These are phyloP conservation scores for Isabelozyma heimii DNA, from an alignment of 805 yeast genomes.

Conservation along the genomic window DNA sequence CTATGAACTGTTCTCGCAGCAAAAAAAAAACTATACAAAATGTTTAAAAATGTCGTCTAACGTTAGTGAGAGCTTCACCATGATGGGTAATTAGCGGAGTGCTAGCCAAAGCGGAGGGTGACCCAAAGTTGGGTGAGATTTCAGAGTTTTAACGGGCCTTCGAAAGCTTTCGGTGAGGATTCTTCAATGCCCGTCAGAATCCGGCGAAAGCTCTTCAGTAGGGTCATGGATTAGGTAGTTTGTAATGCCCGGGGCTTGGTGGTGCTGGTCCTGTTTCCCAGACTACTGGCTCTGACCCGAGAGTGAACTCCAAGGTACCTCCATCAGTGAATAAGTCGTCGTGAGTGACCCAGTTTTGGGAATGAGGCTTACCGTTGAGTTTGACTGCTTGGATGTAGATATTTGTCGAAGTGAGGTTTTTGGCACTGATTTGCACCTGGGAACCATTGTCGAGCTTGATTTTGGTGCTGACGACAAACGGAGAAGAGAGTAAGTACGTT, in stretches of 20 bases:
- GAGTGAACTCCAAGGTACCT: slow-evolving; percentile 16
- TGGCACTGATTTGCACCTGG: slow-evolving; percentile 18
- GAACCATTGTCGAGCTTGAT: slow-evolving; percentile 21
- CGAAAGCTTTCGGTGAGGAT: no score
- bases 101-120: no score
- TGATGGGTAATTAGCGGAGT: no score
- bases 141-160: no score
- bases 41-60: no score
- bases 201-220: slow-evolving; percentile 3
- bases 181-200: no score
- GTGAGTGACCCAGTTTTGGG: slow-evolving; percentile 30
- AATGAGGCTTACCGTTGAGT: slow-evolving; percentile 23
- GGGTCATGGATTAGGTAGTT: background rate
- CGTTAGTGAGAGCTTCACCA: no score
- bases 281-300: slow-evolving; percentile 10
- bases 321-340: slow-evolving; percentile 25
- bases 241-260: slow-evolving; percentile 22
- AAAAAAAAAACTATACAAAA: no score
- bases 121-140: no score
- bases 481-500: slow-evolving; percentile 28
- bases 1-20: background rate
- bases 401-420: slow-evolving; percentile 16
- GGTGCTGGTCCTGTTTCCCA: slow-evolving; percentile 27
- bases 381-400: slow-evolving; percentile 26
- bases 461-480: slow-evolving; percentile 20